Conservation (phyloP, 768 basidiomycete species). For the Lactarius sp. region DNA sequence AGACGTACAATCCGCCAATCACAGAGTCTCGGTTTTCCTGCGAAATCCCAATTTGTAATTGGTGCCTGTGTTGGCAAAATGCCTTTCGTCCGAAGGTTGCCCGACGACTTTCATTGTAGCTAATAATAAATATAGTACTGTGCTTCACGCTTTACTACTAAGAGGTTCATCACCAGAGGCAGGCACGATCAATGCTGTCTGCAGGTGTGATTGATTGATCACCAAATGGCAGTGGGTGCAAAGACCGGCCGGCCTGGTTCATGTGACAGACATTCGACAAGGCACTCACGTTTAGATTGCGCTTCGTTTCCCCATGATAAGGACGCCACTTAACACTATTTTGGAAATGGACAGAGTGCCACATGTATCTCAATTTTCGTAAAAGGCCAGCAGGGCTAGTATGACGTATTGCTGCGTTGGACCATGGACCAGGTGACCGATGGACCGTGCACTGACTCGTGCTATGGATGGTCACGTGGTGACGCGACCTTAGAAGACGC, state of each 20-base stretch:
- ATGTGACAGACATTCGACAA: neutral
- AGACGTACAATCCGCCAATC: slow-evolving; percentile 9
- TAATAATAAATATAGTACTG: no score
- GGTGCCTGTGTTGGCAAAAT: neutral
- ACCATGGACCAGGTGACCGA: neutral
- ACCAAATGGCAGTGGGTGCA: no score
- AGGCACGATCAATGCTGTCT: no score
- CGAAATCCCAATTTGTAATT: neutral
- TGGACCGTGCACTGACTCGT: neutral
- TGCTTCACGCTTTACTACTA: no score
- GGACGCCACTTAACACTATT: neutral
- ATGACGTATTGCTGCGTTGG: neutral
- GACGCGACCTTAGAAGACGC: neutral
- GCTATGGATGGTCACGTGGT: slow-evolving; percentile 1
- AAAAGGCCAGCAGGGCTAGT: no score
- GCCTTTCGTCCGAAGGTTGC: neutral
- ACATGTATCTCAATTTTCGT: no score
- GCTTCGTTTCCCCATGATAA: neutral
- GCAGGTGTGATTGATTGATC: no score
- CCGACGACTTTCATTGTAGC: no score
- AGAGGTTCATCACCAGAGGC: no score
- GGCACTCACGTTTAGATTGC: no score
- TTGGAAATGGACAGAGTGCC: neutral
- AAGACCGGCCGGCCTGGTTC: no score
- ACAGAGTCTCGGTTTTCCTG: neutral